Percentiles rank a stretch among this genome's conserved stretches.
These are phyloP conservation scores for Scleroderma bovista DNA, from an alignment of 768 basidiomycete genomes.

Conservation along the genomic window DNA sequence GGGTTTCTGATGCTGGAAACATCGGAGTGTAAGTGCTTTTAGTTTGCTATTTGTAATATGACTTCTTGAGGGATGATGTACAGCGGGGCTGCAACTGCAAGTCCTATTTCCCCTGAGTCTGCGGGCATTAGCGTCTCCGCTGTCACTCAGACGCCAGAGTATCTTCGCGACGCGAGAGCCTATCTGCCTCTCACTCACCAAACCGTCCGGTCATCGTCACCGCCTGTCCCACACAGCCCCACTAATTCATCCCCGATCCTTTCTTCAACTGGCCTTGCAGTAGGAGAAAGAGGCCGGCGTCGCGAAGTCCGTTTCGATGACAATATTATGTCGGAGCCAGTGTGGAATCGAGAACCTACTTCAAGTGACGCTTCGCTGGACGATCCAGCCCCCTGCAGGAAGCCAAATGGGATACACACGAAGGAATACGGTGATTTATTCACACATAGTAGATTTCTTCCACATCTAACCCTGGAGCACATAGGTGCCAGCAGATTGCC, in stretches of 20 bases:
- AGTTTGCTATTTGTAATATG: neutral
- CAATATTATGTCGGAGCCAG: constrained; percentile 25
- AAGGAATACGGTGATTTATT: constrained; percentile 16
- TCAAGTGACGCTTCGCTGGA: constrained; percentile 26
- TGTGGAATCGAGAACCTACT: constrained; percentile 26
- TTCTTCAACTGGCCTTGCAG: constrained; percentile 26
- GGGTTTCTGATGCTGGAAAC: constrained; percentile 18
- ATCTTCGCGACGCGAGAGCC: constrained; percentile 28
- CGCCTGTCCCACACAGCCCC: constrained; percentile 14
- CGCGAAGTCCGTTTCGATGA: constrained; percentile 31
- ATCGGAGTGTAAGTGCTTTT: constrained; percentile 9
- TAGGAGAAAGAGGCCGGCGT: constrained; percentile 23
- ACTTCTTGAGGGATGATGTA: constrained; percentile 1
- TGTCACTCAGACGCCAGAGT: constrained; percentile 26
- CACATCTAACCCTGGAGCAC: neutral
- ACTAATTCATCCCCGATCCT: constrained; percentile 22
- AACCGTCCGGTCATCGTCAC: constrained; percentile 7
- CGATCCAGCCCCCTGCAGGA: constrained; percentile 14
- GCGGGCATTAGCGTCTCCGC: constrained; percentile 27
- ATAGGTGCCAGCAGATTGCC: constrained; percentile 27
- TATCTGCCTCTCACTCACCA: constrained; percentile 27
- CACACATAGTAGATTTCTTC: neutral
- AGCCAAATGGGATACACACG: constrained; percentile 6
- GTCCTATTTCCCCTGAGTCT: constrained; percentile 30
- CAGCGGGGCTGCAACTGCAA: constrained; percentile 23